Percentiles rank a stretch among this genome's conserved stretches.
Conservation (phyloP, 208 protist species). For the Lotmaria passim region DNA sequence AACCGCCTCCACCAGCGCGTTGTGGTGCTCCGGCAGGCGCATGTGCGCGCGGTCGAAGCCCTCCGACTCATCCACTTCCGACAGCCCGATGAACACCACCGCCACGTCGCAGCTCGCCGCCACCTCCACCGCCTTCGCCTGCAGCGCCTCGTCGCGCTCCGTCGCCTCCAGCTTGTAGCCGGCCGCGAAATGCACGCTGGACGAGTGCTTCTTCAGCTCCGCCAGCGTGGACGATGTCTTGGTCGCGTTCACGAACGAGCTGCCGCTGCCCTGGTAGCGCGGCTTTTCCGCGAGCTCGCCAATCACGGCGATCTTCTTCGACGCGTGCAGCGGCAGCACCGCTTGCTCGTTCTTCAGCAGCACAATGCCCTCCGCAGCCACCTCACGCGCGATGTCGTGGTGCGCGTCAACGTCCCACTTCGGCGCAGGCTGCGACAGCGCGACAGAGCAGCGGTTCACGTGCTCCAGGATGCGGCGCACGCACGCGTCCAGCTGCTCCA, state of each 20-base stretch:
- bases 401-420: conserved; percentile 40
- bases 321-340: not conserved
- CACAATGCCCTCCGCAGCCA: conserved; percentile 41
- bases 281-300: conserved; percentile 20
- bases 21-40: conserved; percentile 14
- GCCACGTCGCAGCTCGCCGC: conserved; percentile 14
- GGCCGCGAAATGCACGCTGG: conserved; percentile 10
- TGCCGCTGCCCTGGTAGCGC: conserved; percentile 41
- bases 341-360: conserved; percentile 59
- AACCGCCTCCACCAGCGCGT: conserved; percentile 15
- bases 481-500: conserved; percentile 21
- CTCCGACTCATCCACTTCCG: conserved; percentile 8
- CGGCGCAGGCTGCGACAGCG: conserved; percentile 1
- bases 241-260: conserved; percentile 14
- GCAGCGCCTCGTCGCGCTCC: not conserved
- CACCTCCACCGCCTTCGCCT: conserved; percentile 10
- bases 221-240: conserved; percentile 5
- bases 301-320: conserved; percentile 3
- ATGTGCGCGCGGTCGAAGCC: conserved; percentile 18
- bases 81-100: conserved; percentile 7
- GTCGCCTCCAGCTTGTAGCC: conserved; percentile 1
- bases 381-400: conserved; percentile 32
- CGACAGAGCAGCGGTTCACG: not conserved
- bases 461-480: conserved; percentile 15
- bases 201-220: conserved; percentile 10